phyloP scores from a whole-genome alignment of 164 flowering plant species.

The Chimonanthus salicifolius region DNA sequence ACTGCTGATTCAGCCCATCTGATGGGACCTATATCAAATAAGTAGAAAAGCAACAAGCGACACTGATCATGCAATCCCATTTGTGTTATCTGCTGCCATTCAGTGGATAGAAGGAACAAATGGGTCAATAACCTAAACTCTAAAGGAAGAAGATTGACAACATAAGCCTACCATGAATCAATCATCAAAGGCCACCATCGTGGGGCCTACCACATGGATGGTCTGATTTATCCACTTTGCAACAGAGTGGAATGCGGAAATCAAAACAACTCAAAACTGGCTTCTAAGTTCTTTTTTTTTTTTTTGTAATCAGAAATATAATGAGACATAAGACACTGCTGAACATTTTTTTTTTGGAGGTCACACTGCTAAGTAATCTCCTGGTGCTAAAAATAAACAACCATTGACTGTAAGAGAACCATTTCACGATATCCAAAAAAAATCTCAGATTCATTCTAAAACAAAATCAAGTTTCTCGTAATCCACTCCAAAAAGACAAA shows the following conservation, averaged over 20 bases:
- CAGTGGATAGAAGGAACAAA: background rate
- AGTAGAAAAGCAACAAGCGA: too few relatives aligned
- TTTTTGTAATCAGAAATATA: background rate
- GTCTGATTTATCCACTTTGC: background rate
- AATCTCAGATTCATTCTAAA: background rate
- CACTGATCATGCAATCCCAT: background rate
- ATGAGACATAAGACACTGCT: too few relatives aligned
- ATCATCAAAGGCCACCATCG: background rate
- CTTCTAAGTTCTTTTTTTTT: background rate
- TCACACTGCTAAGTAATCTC: background rate
- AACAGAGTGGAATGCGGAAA: background rate
- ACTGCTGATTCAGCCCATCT: background rate
- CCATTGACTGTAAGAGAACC: background rate
- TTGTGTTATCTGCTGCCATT: background rate
- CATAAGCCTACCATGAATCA: background rate
- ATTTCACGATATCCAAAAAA: background rate
- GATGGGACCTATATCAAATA: background rate
- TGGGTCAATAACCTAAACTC: background rate
- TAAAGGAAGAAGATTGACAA: background rate
- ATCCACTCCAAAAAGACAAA: background rate
- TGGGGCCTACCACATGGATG: background rate
- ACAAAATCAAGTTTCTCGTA: background rate
- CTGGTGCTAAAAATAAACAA: background rate
- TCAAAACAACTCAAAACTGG: background rate
- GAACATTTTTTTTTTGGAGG: too few relatives aligned